phyloP scores from a whole-genome alignment of 345 rosid genomes.

The Lumnitzera littorea region DNA sequence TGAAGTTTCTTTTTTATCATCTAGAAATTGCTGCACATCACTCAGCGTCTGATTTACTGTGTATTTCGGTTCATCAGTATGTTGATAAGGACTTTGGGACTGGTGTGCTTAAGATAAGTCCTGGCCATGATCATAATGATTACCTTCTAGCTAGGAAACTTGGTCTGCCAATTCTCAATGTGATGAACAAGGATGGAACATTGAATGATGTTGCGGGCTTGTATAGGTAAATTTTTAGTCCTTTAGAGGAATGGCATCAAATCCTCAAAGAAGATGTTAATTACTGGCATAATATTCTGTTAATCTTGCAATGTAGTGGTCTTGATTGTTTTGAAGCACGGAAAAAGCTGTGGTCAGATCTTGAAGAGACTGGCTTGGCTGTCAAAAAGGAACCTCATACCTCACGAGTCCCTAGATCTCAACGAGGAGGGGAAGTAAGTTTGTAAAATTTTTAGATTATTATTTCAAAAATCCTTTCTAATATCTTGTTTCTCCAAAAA shows the following conservation, averaged over 20 bases:
- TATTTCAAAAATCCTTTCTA: not conserved
- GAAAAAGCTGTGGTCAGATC: constrained; percentile 88
- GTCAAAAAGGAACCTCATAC: constrained; percentile 74
- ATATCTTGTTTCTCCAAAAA: not conserved
- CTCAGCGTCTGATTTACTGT: no score
- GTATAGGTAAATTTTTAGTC: constrained; percentile 41
- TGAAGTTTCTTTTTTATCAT: not conserved
- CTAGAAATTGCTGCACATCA: no score
- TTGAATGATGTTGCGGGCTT: constrained; percentile 94
- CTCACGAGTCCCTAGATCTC: constrained; percentile 85
- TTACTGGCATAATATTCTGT: not conserved
- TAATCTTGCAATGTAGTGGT: constrained; percentile 44
- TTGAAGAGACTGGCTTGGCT: constrained; percentile 87
- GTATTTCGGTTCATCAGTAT: constrained; percentile 41
- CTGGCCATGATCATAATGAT: constrained; percentile 97
- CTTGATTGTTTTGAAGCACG: constrained; percentile 90
- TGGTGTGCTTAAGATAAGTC: constrained; percentile 97
- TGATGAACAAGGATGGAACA: constrained; percentile 96
- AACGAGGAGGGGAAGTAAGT: constrained; percentile 97
- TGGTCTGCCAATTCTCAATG: constrained; percentile 94
- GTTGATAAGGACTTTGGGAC: constrained; percentile 99
- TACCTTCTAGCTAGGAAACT: constrained; percentile 93
- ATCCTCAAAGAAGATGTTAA: not conserved
- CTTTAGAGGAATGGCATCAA: no score
- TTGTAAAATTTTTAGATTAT: constrained; percentile 7